Base-by-base conservation (phyloP, 2,329 filamentous ascomycete genomes). In the Exophiala phaeomuriformis region DNA sequence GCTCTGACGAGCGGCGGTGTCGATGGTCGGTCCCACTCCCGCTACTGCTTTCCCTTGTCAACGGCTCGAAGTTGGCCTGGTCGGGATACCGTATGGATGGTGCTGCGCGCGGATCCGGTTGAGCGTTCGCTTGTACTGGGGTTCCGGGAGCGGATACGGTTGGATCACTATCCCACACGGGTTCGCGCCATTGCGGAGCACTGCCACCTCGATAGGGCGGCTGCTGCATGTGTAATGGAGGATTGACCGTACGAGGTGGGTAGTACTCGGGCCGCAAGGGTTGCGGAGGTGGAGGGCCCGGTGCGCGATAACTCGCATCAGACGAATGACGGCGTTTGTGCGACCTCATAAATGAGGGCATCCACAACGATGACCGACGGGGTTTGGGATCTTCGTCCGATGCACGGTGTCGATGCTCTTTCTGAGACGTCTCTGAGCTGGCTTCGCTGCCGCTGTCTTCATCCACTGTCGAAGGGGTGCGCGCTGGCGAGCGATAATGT, bases 341-440 rank as follows among this genome's bases (percentile, higher is more conserved):
- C 29, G 57, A 61, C 40, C 49, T 47, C 51, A 61, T 53, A 33
- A 63, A 58, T 12, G 57, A 59, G 8, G 61, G 61, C 10, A 56
- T 33, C 55, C 59, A 58, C 28, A 58, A 53, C 7, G 56, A 54
- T 44, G 52, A 53, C 7, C 49, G 55, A 8, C 60, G 60, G 35
- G 30, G 44, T 37, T 55, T 58, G 27, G 53, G 53, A 5, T 59
- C 60, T 37, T 60, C 58, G 42, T 57, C 56, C 6, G 60, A 57
- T n/a, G 27, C 46, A 12, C 52, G 53, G 47, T 54, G 51, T 27
- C 49, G 52, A 4, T 52, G 56, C 12, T 65, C 63, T 2, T 55
- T 51, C 9, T 65, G 54, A 3, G 64, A 58, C 12, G 67, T 63
- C 52, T 70, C 67, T 10, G 68, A 65, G 49, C 62, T 65, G 37